Evolutionary conservation across 2,329 filamentous ascomycete genomes (phyloP), one percentile per base, ranked within the genome.

Genomic region (Aspergillus sp.): DNA sequence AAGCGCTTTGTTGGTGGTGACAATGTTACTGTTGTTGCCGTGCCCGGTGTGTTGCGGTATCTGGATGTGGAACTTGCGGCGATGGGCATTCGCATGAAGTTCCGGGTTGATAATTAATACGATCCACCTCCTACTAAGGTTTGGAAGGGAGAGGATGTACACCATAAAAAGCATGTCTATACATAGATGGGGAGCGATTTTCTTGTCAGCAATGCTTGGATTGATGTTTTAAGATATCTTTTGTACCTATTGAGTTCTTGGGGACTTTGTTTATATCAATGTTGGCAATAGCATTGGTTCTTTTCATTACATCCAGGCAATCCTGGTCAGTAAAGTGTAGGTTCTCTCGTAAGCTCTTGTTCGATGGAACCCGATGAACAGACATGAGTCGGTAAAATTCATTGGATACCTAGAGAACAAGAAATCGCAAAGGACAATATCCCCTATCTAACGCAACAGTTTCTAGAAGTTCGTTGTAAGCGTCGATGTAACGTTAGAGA

Each of bases 51-150:
- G 54, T 78, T 99, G 74, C 91, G 90, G 77, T 98, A 89, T 79
- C 78, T 99, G 64, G 95, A 99, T 76, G 93, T 96, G 18, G 95
- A 99, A 77, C 79, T 99, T 67, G 91, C 93, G 36, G 92, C 92
- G 55, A 99, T 99, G 95, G 95, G 95, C 53, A 88, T 99, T 53
- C 89, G 92, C 78, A 85, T 99, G 78, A 96, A 91, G 81, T 98
- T 96, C 72, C 88, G 89, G 74, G 89, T 98, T 44, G 79, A 81
- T 60, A 76, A 77, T 64, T 77, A 69, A 58, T 41, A 36, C 26
- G 3, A 30, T n/a, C 15, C 2, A 12, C 34, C 38, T 45, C 41
- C 24, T 58, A 54, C 13, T 36, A n/a, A 41, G 3, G 5, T 15
- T 13, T 39, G 20, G 48, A 26, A 2, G 30, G 34, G 15, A 17